Evolutionary conservation across 2,329 filamentous ascomycete species (phyloP).

Genomic region (Apiospora arundinis): DNA sequence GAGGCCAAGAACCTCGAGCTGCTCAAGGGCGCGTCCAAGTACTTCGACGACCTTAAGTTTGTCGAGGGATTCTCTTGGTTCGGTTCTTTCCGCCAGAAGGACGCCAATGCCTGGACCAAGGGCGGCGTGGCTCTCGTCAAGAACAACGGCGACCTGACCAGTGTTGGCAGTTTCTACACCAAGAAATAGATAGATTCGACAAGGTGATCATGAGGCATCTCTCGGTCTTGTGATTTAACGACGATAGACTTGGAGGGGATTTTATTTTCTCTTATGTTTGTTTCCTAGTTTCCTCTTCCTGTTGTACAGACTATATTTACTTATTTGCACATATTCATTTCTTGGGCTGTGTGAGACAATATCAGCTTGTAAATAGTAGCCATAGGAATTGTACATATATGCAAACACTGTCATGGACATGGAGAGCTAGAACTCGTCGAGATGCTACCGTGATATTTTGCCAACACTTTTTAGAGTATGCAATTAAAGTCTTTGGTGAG

Average conservation of each 20-base stretch:
- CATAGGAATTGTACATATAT: no score
- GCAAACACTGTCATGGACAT: no score
- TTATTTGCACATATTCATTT: background rate
- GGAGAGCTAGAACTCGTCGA: no score
- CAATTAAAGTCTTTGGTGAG: no score
- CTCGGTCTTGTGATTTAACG: no score
- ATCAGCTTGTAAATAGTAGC: background rate
- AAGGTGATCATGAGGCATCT: background rate
- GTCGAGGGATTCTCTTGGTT: conserved; percentile 50
- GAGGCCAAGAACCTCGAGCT: conserved; percentile 26
- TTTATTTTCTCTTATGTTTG: background rate
- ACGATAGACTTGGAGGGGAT: background rate
- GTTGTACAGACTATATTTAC: background rate
- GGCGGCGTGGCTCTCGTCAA: background rate
- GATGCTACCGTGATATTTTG: no score
- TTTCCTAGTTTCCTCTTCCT: background rate
- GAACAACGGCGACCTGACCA: background rate
- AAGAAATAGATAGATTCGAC: background rate
- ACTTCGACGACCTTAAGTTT: conserved; percentile 46
- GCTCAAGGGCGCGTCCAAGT: conserved; percentile 41
- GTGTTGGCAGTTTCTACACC: background rate
- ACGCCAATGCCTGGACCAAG: background rate
- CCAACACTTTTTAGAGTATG: no score
- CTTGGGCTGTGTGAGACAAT: background rate
- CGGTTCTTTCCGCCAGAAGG: conserved; percentile 36